Conservation (phyloP, 768 basidiomycete genomes). For the Mycena galopus region DNA sequence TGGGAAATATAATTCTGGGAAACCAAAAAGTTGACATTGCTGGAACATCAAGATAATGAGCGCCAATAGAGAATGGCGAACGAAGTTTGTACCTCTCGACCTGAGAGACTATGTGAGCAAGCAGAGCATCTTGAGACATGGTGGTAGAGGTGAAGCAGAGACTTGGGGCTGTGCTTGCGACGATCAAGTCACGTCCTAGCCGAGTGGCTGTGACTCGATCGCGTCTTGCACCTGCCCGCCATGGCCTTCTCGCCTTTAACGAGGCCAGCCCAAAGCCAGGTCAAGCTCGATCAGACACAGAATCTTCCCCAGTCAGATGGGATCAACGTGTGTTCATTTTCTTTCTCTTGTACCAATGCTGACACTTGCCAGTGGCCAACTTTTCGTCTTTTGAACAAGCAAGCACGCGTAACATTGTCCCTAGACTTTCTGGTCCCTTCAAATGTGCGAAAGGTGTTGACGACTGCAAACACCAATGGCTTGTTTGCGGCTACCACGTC, state of each 20-base stretch:
- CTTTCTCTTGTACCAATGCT: slow-evolving; percentile 14
- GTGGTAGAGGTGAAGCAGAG: neutral
- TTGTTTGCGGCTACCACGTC: slow-evolving; percentile 77
- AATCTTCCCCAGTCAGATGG: slow-evolving; percentile 57
- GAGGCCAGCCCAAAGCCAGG: slow-evolving; percentile 52
- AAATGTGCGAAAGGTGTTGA: slow-evolving; percentile 63
- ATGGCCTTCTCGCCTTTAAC: slow-evolving; percentile 56
- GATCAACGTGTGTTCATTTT: slow-evolving; percentile 54
- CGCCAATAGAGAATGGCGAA: no score
- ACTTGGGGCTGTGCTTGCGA: neutral
- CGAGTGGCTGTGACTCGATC: slow-evolving; percentile 10
- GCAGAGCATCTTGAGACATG: slow-evolving; percentile 55
- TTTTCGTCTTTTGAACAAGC: slow-evolving; percentile 69
- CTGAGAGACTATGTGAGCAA: slow-evolving; percentile 71
- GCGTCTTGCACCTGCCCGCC: neutral
- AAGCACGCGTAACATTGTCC: slow-evolving; percentile 75
- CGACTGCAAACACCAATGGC: slow-evolving; percentile 68
- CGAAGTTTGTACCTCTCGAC: no score
- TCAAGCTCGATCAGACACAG: slow-evolving; percentile 53
- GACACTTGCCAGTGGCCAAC: slow-evolving; percentile 57
- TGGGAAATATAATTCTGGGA: slow-evolving; percentile 66
- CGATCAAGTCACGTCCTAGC: slow-evolving; percentile 14
- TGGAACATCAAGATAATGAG: no score
- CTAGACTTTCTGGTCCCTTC: slow-evolving; percentile 56
- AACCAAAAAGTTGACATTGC: slow-evolving; percentile 68